phyloP scores from a whole-genome alignment of 495 filamentous ascomycete species.

The Lichina pygmaea region DNA sequence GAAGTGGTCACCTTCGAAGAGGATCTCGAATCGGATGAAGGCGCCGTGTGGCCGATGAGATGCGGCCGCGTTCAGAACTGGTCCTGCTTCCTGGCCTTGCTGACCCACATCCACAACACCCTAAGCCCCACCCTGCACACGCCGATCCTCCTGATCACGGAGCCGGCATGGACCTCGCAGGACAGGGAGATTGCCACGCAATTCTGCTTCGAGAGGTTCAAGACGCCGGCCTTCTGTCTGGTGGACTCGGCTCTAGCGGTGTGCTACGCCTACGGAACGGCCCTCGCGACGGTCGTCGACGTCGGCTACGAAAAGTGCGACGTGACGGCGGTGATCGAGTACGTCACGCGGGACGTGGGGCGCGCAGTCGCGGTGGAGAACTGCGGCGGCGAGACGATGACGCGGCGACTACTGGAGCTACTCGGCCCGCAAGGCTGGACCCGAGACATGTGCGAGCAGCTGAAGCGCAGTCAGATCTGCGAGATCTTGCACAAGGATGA shows the following conservation, averaged over 20 bases:
- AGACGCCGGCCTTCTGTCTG: constrained; percentile 64
- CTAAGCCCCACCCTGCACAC: constrained; percentile 83
- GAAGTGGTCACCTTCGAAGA: constrained; percentile 39
- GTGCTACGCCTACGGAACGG: constrained; percentile 54
- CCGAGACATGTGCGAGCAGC: constrained; percentile 77
- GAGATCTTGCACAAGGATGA: constrained; percentile 55
- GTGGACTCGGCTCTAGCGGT: constrained; percentile 66
- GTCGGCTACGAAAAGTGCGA: constrained; percentile 79
- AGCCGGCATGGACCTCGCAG: constrained; percentile 62
- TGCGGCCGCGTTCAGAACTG: constrained; percentile 70
- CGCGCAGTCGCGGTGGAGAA: constrained; percentile 33
- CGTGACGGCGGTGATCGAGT: constrained; percentile 66
- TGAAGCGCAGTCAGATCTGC: constrained; percentile 71
- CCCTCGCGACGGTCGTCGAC: constrained; percentile 60
- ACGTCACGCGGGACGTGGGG: constrained; percentile 32
- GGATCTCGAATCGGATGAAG: constrained; percentile 63
- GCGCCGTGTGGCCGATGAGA: constrained; percentile 66
- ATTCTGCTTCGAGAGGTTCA: constrained; percentile 93
- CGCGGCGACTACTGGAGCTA: constrained; percentile 39
- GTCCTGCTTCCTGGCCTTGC: constrained; percentile 73
- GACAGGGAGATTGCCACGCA: constrained; percentile 63
- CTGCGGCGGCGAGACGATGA: constrained; percentile 77
- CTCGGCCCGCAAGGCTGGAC: constrained; percentile 45
- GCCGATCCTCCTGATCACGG: constrained; percentile 62
- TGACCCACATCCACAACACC: constrained; percentile 62